phyloP scores from a whole-genome alignment of 2,329 filamentous ascomycete genomes.

The Fusarium zealandicum region DNA sequence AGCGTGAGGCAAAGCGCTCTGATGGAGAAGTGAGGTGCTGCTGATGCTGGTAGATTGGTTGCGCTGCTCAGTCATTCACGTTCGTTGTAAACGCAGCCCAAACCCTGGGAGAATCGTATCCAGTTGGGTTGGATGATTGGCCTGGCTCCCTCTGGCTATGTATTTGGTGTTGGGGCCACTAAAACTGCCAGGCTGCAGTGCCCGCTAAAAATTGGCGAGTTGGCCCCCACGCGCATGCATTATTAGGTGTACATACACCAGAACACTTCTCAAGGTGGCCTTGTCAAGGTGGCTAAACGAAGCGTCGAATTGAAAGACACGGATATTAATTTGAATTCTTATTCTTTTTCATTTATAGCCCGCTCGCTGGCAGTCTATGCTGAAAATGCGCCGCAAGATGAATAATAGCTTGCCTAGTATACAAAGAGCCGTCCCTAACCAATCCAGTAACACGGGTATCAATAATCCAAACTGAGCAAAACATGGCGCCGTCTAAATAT shows the following conservation, averaged over 20 bases:
- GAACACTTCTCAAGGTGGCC: too few relatives aligned
- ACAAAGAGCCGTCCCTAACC: conserved; percentile 13
- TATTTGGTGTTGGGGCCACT: conserved; percentile 14
- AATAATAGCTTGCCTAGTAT: conserved; percentile 17
- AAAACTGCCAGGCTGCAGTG: conserved; percentile 32
- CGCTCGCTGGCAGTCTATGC: not conserved
- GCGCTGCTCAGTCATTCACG: not conserved
- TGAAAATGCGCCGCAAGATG: conserved; percentile 2
- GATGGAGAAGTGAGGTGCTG: not conserved
- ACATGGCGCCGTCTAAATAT: conserved; percentile 34
- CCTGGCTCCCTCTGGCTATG: not conserved
- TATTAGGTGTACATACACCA: too few relatives aligned
- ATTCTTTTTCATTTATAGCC: too few relatives aligned
- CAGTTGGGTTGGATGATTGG: conserved; percentile 31
- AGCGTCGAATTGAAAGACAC: too few relatives aligned
- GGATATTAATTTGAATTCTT: too few relatives aligned
- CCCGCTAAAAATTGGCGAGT: conserved; percentile 18
- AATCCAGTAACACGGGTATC: conserved; percentile 37
- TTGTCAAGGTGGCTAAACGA: too few relatives aligned
- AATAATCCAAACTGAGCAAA: conserved; percentile 36
- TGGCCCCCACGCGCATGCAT: too few relatives aligned
- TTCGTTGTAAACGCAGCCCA: not conserved
- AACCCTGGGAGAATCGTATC: too few relatives aligned
- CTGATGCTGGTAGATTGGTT: not conserved
- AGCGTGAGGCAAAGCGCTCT: not conserved